Evolutionary conservation across 2,329 filamentous ascomycete genomes (phyloP), one percentile per base, ranked within the genome.

Genomic region (Exophiala sp.): DNA sequence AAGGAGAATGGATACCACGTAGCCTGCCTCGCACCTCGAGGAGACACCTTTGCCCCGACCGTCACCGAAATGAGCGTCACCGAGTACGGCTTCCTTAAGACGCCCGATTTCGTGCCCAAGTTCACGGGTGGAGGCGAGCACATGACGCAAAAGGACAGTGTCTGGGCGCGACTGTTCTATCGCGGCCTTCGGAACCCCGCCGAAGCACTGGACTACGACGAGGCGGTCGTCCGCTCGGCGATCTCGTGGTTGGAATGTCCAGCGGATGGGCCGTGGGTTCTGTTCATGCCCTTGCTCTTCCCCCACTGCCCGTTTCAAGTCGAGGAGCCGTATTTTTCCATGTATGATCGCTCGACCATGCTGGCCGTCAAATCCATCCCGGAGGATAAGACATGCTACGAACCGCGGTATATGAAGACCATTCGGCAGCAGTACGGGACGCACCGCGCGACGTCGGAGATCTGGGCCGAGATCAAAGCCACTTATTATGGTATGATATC

Each of bases 401-500:
- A 75, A 45, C 72, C 74, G 0, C 63, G 67, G 3, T 77, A 75
- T 55, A 73, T 76, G 70, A 63, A 68, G 39, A 58, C 62, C 0
- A 74, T 72, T 45, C 66, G 72, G 1, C 36, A 50, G 5, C 47
- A 41, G 14, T 75, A 76, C 40, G 72, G 71, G 1, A 75, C 72
- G 0, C 58, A 65, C 3, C 63, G 72, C 0, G 73, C 74, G 0
- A 76, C 72, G 0, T 59, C 64, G 2, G 73, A 74, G 35, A 68
- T 73, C 10, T 77, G 73, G 74, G 62, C 55, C 12, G 75, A 78
- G 57, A 66, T 78, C 20, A 72, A 66, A 33, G 74, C 72, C 0
- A 76, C 72, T 0, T 77, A 78, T 53, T 75, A 73, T 49, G 75
- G 75, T 12, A 78, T 77, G 74, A 75, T 77, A 5, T 67, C 72